Evolutionary conservation across 108 stramenopile genomes (phyloP), one percentile per base, ranked within the genome.

Genomic region (Mediolabrus comicus): DNA sequence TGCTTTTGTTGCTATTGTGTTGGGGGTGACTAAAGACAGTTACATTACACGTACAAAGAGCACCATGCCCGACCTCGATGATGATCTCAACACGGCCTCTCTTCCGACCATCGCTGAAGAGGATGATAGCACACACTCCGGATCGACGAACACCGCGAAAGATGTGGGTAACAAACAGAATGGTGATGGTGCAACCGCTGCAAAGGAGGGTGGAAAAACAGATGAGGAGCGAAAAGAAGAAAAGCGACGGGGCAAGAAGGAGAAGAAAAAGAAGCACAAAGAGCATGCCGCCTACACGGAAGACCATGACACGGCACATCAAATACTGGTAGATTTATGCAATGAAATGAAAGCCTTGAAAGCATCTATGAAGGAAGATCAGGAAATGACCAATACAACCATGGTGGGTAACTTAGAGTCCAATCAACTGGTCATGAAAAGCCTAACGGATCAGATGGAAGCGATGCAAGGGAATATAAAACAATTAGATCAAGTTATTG

Each of bases 341-440:
- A 79, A 59, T 17, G 77, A 79, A 62, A 79, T 79, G 77, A 79
- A 79, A 46, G 70, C 65, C 6, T 59, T 79, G 32, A 71, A 79
- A 53, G 51, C 29, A 5, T 67, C 65, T 35, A 71, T 79, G 51
- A 26, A 51, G 33, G 31, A 59, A 17, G 53, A 57, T 17, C 58
- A 69, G 1, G 34, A 71, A 28, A 43, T 2, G 31, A 52, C 77
- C 17, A 67, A 27, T 28, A 38, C 56, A 0, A 19, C 59, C 54
- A 73, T 73, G 63, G 46, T 29, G 27, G 65, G 38, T 4, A 79
- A 71, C 41, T 32, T 79, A n/a, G 51, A 57, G 1, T 79, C 77
- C 60, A 79, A 79, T 53, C 69, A 65, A 36, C 34, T 58, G 9
- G 28, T 79, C 14, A 26, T 79, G 49, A 53, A 60, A 34, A 31